Base-by-base conservation (phyloP, 202 grass and related monocot genomes). In the Alloteropsis angusta region DNA sequence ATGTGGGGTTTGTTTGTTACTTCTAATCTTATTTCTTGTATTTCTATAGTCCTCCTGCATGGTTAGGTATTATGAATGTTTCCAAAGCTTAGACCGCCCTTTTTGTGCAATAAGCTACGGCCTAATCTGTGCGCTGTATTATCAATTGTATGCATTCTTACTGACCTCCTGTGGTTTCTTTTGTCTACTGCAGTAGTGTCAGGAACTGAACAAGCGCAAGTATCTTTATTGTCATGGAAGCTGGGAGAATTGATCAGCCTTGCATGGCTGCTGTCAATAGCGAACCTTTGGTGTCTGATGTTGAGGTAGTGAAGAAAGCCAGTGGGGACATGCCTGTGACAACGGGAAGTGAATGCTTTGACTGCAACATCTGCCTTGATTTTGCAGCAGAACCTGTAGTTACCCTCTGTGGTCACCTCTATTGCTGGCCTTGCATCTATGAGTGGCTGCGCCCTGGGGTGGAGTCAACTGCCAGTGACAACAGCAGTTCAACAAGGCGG, bases 391-490 rank as follows among this genome's bases (percentile, higher is more conserved):
- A 97, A 56, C 93, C 93, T 30, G 93, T 97, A 62, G 88, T 97
- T 65, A 97, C 93, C 34, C 86, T 93, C 4, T 97, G 93, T 36
- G 93, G 93, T 38, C 93, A 97, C 77, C 90, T 97, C 42, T 97
- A 93, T 78, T 97, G 93, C 78, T 97, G 93, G 93, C 93, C 93
- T 60, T 97, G 93, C 81, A 97, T 97, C 72, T 97, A 97, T 28
- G 90, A 90, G 71, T 96, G 93, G 93, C 77, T 96, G 54, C 72
- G 78, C 19, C 86, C 83, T 6, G 65, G 43, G 3, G 83, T 82
- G 73, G 86, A 58, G 23, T 78, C 83, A 34, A 44, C 83, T 72
- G 71, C 71, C 37, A 34, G 36, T 22, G 37, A 73, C 73, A 83
- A 52, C 79, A 79, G 61, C 60, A 86, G 74, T 71, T 72, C 55